Evolutionary conservation across 495 filamentous ascomycete species (phyloP).

Genomic region (Echria macrotheca): DNA sequence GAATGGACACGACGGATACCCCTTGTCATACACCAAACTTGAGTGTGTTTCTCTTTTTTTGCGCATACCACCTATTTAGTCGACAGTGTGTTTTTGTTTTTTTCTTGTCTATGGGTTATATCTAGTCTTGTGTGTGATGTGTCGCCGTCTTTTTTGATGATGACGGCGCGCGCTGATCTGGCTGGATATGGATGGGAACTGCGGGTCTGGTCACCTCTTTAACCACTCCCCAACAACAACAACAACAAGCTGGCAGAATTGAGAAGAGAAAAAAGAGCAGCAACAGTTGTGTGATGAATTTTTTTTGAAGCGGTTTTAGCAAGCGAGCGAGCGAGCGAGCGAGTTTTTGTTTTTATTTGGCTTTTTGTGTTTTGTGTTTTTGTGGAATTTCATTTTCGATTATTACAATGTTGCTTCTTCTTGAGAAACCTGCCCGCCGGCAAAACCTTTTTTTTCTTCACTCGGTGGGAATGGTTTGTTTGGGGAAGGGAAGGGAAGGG

Average conservation of each 20-base stretch:
- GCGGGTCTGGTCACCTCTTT: conserved; percentile 13
- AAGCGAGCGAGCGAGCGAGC: background rate
- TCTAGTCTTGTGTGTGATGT: background rate
- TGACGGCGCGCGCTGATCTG: background rate
- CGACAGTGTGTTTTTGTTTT: background rate
- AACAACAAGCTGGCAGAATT: conserved; percentile 4
- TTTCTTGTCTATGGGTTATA: background rate
- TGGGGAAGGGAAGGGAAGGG: background rate
- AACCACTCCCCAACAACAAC: too few relatives aligned
- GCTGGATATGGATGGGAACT: conserved; percentile 7
- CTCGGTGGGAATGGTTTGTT: background rate
- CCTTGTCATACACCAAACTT: conserved; percentile 13
- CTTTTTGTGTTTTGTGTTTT: background rate
- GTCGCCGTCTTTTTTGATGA: background rate
- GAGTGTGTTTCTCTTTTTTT: conserved; percentile 9
- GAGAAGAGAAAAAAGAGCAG: background rate
- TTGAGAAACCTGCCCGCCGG: background rate
- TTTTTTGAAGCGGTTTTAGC: too few relatives aligned
- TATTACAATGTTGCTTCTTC: background rate
- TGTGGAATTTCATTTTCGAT: background rate
- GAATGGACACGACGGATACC: conserved; percentile 23
- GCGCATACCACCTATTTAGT: conserved; percentile 4
- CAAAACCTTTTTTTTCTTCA: too few relatives aligned
- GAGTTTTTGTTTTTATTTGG: background rate
- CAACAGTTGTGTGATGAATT: too few relatives aligned